Percentiles rank a stretch among this genome's conserved stretches.
Evolutionary conservation across 2,329 filamentous ascomycete species (phyloP).

Genomic region (Emergomyces orientalis): DNA sequence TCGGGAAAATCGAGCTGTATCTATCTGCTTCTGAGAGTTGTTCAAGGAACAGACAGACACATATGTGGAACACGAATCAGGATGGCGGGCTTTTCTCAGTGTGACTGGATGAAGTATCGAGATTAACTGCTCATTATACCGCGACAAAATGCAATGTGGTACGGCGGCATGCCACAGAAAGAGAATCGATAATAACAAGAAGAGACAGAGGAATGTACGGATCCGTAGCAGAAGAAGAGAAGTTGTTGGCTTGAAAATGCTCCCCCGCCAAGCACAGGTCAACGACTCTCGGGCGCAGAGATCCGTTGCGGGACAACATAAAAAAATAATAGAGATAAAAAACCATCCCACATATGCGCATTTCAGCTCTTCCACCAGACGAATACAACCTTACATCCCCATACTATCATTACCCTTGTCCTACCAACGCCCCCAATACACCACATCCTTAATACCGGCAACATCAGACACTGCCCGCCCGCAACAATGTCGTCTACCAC

Average conservation of each 20-base stretch:
- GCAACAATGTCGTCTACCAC: constrained; percentile 11
- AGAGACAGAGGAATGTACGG: no score
- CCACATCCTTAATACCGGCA: no score
- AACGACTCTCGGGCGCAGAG: no score
- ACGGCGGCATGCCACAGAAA: neutral
- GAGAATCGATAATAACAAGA: neutral
- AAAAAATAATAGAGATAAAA: neutral
- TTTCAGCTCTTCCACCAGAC: neutral
- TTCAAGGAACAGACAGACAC: no score
- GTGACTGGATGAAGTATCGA: neutral
- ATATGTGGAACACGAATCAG: neutral
- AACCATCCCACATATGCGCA: neutral
- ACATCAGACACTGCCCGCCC: neutral
- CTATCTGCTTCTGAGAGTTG: no score
- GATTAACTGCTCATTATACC: neutral
- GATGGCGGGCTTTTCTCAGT: neutral
- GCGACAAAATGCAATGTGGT: neutral
- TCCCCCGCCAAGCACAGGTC: neutral
- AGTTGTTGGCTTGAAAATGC: neutral
- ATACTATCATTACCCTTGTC: neutral
- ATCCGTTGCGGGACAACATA: no score
- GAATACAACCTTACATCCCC: neutral
- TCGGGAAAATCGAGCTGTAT: no score
- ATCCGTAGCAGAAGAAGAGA: neutral
- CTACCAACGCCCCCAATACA: neutral